Evolutionary conservation across 768 basidiomycete species (phyloP).

Genomic region (Calvatia gigantea): DNA sequence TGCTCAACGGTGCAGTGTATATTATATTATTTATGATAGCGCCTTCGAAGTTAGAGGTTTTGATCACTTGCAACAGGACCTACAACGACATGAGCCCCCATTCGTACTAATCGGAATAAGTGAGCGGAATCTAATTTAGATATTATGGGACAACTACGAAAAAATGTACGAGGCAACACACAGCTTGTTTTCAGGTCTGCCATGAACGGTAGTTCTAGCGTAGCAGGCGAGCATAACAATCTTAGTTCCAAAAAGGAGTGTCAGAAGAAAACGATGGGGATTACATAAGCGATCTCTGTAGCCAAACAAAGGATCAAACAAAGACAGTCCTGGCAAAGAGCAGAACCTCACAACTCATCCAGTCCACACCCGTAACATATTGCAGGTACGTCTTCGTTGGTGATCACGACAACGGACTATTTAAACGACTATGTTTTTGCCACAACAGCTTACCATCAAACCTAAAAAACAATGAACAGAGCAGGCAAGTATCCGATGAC

Average conservation of each 20-base stretch:
- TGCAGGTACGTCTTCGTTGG: slow-evolving; percentile 17
- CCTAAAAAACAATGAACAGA: slow-evolving; percentile 53
- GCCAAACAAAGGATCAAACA: slow-evolving; percentile 43
- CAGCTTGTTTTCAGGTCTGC: too few species aligned
- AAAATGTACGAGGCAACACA: too few species aligned
- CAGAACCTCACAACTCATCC: slow-evolving; percentile 17
- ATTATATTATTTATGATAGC: too few species aligned
- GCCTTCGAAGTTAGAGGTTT: too few species aligned
- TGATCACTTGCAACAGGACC: too few species aligned
- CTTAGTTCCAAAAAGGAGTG: background rate
- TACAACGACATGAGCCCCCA: too few species aligned
- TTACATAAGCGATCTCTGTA: slow-evolving; percentile 20
- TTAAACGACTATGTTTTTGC: background rate
- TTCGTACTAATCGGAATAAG: too few species aligned
- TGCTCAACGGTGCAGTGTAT: too few species aligned
- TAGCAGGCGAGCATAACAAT: background rate
- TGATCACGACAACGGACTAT: background rate
- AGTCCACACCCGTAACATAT: slow-evolving; percentile 19
- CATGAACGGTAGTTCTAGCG: too few species aligned
- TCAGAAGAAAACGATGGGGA: background rate
- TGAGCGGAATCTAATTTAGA: too few species aligned
- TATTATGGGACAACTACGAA: too few species aligned
- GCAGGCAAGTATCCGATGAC: slow-evolving; percentile 39
- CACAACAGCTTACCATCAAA: background rate
- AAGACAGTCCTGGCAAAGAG: slow-evolving; percentile 18